phyloP scores from a whole-genome alignment of 352 stramenopile genomes.

The Saprolegnia diclina region DNA sequence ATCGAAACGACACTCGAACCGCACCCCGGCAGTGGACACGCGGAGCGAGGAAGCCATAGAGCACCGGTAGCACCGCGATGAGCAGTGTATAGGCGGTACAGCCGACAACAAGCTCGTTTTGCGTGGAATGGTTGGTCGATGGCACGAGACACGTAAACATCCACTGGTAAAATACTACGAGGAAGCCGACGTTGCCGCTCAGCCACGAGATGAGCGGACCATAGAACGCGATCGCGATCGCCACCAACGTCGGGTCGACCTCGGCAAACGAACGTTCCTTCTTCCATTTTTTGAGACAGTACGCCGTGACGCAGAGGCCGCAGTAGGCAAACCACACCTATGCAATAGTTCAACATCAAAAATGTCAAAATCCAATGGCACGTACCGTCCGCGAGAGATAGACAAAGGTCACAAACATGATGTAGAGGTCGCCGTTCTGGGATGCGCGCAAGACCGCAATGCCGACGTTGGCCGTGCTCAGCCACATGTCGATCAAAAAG shows the following conservation, averaged over 20 bases:
- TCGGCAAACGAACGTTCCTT: conserved; percentile 6
- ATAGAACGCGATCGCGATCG: not conserved
- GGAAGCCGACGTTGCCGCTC: not conserved
- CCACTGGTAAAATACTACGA: not conserved
- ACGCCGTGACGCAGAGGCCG: not conserved
- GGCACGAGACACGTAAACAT: not conserved
- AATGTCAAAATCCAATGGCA: not conserved
- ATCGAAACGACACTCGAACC: not conserved
- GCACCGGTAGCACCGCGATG: not conserved
- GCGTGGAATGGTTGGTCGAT: no score
- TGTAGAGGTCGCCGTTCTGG: not conserved
- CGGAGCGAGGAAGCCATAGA: not conserved
- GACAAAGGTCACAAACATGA: conserved; percentile 11
- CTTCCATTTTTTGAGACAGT: conserved; percentile 1
- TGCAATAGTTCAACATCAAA: not conserved
- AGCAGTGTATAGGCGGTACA: not conserved
- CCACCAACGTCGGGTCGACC: conserved; percentile 13
- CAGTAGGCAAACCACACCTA: conserved; percentile 26
- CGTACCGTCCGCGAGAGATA: conserved; percentile 5
- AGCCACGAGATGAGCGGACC: not conserved
- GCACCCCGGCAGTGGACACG: not conserved
- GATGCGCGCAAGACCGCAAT: conserved; percentile 6
- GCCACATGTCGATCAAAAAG: conserved; percentile 2
- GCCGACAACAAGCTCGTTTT: not conserved
- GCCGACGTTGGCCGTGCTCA: not conserved